phyloP scores from a whole-genome alignment of 192 early-diverging fungal species.

The Coemansia sp. region DNA sequence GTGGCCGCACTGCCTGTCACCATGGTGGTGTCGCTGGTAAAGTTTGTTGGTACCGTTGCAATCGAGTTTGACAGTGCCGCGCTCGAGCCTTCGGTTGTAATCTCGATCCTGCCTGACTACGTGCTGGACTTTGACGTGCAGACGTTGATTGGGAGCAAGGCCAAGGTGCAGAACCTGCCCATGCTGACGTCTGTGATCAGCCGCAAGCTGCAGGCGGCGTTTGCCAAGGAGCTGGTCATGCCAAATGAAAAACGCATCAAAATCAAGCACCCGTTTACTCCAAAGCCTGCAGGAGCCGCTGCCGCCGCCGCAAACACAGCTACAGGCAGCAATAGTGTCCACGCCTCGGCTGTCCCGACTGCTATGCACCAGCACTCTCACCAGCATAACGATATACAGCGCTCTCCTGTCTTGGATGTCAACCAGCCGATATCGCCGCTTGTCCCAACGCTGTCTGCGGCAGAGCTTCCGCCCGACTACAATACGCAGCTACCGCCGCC shows the following conservation, averaged over 20 bases:
- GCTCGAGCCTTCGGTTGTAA: conserved; percentile 23
- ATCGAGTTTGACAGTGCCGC: conserved; percentile 41
- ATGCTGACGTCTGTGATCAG: conserved; percentile 87
- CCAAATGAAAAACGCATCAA: conserved; percentile 44
- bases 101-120: conserved; percentile 62
- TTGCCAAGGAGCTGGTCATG: conserved; percentile 47
- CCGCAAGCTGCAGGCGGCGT: conserved; percentile 59
- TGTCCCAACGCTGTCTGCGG: not conserved
- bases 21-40: conserved; percentile 75
- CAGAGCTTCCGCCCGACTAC: conserved; percentile 46
- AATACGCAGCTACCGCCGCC: conserved; percentile 52
- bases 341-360: not conserved
- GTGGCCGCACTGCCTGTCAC: conserved; percentile 93
- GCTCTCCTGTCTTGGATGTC: not conserved
- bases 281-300: conserved; percentile 16
- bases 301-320: not conserved
- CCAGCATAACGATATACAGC: not conserved
- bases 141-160: conserved; percentile 89
- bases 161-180: conserved; percentile 95
- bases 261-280: conserved; percentile 51
- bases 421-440: conserved; percentile 2
- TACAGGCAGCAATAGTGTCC: not conserved
- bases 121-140: conserved; percentile 83
- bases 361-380: not conserved
- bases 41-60: conserved; percentile 86